Evolutionary conservation across 805 yeast genomes (phyloP).

Genomic region (Zygosaccharomyces bailii): DNA sequence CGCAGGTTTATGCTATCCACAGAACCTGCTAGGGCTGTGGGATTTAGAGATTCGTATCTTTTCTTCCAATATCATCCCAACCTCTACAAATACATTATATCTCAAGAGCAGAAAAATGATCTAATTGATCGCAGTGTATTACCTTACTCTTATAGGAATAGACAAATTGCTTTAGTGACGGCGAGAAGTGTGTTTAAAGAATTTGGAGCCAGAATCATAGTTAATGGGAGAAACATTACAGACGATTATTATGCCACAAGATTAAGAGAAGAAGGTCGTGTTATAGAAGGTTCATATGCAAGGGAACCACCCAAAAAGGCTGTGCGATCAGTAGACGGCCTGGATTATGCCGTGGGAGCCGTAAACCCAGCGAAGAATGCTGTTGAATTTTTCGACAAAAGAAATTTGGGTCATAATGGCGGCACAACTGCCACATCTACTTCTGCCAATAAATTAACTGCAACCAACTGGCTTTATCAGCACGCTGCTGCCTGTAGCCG

Average conservation of each 20-base stretch:
- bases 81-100: constrained; percentile 67
- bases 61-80: constrained; percentile 82
- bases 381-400: constrained; percentile 40
- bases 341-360: constrained; percentile 13
- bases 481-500: constrained; percentile 76
- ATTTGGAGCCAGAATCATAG: constrained; percentile 82
- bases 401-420: constrained; percentile 16
- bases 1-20: constrained; percentile 85
- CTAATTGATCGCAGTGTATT: constrained; percentile 75
- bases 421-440: constrained; percentile 40
- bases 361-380: constrained; percentile 37
- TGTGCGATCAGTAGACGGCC: constrained; percentile 17
- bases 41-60: constrained; percentile 86
- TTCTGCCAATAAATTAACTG: constrained; percentile 41
- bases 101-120: constrained; percentile 76
- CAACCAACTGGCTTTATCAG: constrained; percentile 80
- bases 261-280: constrained; percentile 52
- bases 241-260: constrained; percentile 85
- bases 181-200: constrained; percentile 87
- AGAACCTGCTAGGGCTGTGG: constrained; percentile 93
- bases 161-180: constrained; percentile 84
- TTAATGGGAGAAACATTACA: constrained; percentile 70
- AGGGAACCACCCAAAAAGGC: constrained; percentile 30
- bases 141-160: constrained; percentile 86
- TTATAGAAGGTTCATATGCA: constrained; percentile 53